phyloP scores from a whole-genome alignment of 108 stramenopile species.

The Cyclotella atomus region DNA sequence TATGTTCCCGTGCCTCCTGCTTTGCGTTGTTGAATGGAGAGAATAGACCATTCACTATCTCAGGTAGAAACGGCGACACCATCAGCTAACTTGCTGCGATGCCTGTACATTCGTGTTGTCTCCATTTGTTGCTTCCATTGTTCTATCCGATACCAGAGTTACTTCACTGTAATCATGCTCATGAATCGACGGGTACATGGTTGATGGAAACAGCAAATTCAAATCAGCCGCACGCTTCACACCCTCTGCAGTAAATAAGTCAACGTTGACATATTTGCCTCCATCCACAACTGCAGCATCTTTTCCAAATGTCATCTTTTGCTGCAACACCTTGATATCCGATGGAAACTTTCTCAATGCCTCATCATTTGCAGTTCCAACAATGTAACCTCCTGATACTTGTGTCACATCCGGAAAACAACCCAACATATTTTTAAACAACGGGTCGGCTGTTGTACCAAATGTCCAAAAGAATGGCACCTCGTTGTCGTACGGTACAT shows the following conservation, averaged over 20 bases:
- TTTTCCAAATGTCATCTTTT: neutral
- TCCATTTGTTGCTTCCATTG: slow-evolving; percentile 6
- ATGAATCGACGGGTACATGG: neutral
- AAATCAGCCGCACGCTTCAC: slow-evolving; percentile 20
- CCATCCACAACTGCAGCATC: neutral
- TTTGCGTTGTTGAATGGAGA: neutral
- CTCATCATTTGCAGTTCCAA: neutral
- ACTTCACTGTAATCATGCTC: slow-evolving; percentile 1
- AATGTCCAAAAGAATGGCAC: slow-evolving; percentile 10
- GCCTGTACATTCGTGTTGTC: neutral
- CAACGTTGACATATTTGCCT: slow-evolving; percentile 34
- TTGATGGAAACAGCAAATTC: slow-evolving; percentile 10
- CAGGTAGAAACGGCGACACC: slow-evolving; percentile 18
- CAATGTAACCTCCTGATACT: neutral
- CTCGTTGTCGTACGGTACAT: slow-evolving; percentile 6
- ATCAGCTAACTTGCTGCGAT: slow-evolving; percentile 11
- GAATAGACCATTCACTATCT: slow-evolving; percentile 14
- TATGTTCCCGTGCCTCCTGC: neutral
- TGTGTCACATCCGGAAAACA: slow-evolving; percentile 26
- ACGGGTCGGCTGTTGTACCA: neutral
- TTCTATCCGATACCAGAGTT: neutral
- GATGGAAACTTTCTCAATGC: slow-evolving; percentile 6
- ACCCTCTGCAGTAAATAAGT: slow-evolving; percentile 19
- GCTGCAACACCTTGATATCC: slow-evolving; percentile 4
- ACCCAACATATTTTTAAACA: neutral